Evolutionary conservation across 2,329 filamentous ascomycete genomes (phyloP).

Genomic region (Pyrenochaeta sp.): DNA sequence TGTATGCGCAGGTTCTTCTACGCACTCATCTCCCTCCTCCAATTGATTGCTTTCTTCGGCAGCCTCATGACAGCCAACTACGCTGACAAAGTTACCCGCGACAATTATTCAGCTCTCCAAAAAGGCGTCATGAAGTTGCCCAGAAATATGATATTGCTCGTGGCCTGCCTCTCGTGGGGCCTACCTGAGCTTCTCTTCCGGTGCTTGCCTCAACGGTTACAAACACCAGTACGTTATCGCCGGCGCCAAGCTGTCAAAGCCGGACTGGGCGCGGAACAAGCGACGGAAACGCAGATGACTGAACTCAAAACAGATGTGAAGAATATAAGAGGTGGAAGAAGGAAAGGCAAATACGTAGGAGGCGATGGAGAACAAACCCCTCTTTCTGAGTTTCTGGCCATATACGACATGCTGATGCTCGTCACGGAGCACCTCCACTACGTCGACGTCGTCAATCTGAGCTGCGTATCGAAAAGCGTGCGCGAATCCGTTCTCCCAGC

Average conservation of each 20-base stretch:
- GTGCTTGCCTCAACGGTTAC: constrained; percentile 25
- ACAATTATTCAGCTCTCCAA: neutral
- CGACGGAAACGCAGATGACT: constrained; percentile 16
- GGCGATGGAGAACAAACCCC: constrained; percentile 6
- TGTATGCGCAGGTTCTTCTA: constrained; percentile 15
- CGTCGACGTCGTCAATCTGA: constrained; percentile 34
- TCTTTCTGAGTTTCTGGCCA: constrained; percentile 37
- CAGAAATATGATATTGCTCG: neutral
- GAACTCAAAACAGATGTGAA: constrained; percentile 10
- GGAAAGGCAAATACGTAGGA: constrained; percentile 6
- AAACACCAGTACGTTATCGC: constrained; percentile 23
- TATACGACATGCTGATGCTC: constrained; percentile 41
- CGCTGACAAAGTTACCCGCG: too few species aligned
- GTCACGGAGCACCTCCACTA: constrained; percentile 39
- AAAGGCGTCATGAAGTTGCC: constrained; percentile 1
- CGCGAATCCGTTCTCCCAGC: constrained; percentile 32
- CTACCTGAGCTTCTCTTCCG: constrained; percentile 25
- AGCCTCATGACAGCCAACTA: neutral
- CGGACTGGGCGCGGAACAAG: constrained; percentile 18
- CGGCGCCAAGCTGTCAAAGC: constrained; percentile 27
- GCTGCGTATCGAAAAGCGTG: constrained; percentile 34
- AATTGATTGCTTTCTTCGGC: constrained; percentile 14
- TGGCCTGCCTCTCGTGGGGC: constrained; percentile 8
- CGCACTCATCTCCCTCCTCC: constrained; percentile 19
- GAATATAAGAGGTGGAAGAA: constrained; percentile 1